Evolutionary conservation across 768 basidiomycete genomes (phyloP).

Genomic region (Lactifluus pinguis): DNA sequence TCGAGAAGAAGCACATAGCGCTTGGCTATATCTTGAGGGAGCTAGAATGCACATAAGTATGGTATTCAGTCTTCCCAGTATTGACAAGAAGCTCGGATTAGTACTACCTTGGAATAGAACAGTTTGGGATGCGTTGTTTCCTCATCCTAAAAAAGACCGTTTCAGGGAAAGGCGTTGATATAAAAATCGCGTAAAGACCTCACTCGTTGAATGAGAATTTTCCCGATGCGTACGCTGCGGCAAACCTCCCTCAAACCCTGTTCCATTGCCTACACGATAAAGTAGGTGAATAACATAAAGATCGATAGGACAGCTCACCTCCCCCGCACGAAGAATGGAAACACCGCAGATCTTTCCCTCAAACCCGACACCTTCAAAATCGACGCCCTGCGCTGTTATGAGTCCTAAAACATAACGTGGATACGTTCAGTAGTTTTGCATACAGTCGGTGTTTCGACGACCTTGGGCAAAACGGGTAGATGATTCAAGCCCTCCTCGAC

Average conservation of each 20-base stretch:
- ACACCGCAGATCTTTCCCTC: constrained; percentile 96
- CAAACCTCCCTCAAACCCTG: constrained; percentile 94
- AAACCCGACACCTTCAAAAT: constrained; percentile 88
- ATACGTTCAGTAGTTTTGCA: not conserved
- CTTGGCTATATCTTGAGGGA: constrained; percentile 85
- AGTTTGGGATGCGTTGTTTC: constrained; percentile 89
- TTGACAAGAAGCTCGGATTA: too few relatives aligned
- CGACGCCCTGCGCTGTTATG: constrained; percentile 45
- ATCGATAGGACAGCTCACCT: constrained; percentile 38
- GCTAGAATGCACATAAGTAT: constrained; percentile 35
- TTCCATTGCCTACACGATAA: constrained; percentile 76
- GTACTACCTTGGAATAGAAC: constrained; percentile 73
- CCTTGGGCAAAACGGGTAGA: constrained; percentile 65
- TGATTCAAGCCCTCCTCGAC: constrained; percentile 88
- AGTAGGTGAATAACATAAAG: not conserved
- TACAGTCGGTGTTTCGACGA: constrained; percentile 76
- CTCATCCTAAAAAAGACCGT: constrained; percentile 57
- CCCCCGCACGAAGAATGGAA: constrained; percentile 88
- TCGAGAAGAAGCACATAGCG: constrained; percentile 93
- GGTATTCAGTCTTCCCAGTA: not conserved
- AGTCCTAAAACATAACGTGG: too few relatives aligned
- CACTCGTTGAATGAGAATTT: constrained; percentile 95
- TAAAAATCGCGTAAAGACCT: constrained; percentile 17
- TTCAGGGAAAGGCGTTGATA: constrained; percentile 1
- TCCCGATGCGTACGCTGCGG: constrained; percentile 88